Conservation (phyloP, 2,329 filamentous ascomycete genomes). For the Xylariomycetidae sp. region DNA sequence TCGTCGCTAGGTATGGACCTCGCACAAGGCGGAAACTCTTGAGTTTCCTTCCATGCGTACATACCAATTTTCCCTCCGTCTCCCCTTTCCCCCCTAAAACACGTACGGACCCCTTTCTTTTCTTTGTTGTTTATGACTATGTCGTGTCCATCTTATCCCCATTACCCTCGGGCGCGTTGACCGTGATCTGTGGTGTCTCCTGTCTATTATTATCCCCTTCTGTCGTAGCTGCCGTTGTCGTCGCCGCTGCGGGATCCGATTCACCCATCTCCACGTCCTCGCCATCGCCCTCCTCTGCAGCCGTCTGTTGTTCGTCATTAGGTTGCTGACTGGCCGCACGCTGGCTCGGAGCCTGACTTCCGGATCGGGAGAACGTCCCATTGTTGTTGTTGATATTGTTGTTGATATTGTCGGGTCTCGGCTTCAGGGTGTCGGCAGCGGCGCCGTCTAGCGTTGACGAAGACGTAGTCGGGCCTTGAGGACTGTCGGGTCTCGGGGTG, state of each 20-base stretch:
- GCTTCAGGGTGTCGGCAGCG: conserved; percentile 30
- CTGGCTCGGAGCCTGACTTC: conserved; percentile 32
- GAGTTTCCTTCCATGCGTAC: too few species aligned
- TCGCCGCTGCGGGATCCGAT: conserved; percentile 39
- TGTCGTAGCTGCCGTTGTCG: conserved; percentile 18
- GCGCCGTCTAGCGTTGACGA: too few species aligned
- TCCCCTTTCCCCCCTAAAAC: too few species aligned
- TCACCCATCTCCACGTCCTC: conserved; percentile 31
- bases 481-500: conserved; percentile 27
- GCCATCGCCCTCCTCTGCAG: conserved; percentile 21
- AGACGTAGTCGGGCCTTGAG: too few species aligned
- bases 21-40: too few species aligned
- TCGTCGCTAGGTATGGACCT: too few species aligned
- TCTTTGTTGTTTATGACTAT: too few species aligned
- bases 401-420: too few species aligned
- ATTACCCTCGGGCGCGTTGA: conserved; percentile 42
- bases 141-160: conserved; percentile 66
- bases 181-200: conserved; percentile 40
- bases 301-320: conserved; percentile 31
- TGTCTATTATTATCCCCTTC: conserved; percentile 24
- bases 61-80: too few species aligned
- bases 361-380: conserved; percentile 32
- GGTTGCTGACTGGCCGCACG: conserved; percentile 21
- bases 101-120: too few species aligned
- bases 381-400: conserved; percentile 13